A percentile compares a stretch with the other conserved stretches of the same genome.
Conservation (phyloP, 2,329 filamentous ascomycete species). For the Cladophialophora psammophila region DNA sequence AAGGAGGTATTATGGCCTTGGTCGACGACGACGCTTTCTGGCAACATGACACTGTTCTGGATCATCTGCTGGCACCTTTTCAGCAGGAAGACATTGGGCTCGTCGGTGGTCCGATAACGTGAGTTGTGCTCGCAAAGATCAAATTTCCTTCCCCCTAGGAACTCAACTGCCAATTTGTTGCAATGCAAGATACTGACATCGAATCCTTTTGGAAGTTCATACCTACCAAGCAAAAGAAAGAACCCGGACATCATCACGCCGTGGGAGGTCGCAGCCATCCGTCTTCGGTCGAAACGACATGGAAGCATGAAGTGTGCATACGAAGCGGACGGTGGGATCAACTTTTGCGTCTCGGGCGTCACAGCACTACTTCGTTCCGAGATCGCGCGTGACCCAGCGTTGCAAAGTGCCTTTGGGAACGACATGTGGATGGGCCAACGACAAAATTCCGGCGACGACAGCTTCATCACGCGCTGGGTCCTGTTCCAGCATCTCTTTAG, state of each 20-base stretch:
- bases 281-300: constrained; percentile 17
- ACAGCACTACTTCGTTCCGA: constrained; percentile 13
- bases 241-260: constrained; percentile 1
- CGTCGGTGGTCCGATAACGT: constrained; percentile 7
- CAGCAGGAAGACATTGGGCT: constrained; percentile 20
- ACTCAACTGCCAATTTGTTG: not conserved
- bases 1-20: constrained; percentile 14
- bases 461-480: constrained; percentile 22
- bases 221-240: constrained; percentile 10
- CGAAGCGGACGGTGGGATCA: constrained; percentile 18
- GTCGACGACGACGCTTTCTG: constrained; percentile 20
- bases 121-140: constrained; percentile 2
- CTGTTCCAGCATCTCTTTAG: constrained; percentile 13
- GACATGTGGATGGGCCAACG: constrained; percentile 18
- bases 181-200: not conserved
- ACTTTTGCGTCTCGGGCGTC: constrained; percentile 19
- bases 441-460: constrained; percentile 17
- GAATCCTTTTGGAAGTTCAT: constrained; percentile 8
- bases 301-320: constrained; percentile 20
- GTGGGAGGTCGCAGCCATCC: constrained; percentile 21
- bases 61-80: constrained; percentile 16
- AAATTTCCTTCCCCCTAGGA: not conserved
- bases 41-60: not conserved
- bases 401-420: constrained; percentile 14
- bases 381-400: constrained; percentile 10